Evolutionary conservation across 441 rosid genomes (phyloP), one percentile per base, ranked within the genome.

Genomic region (Pelargonium myrrhifolium): DNA sequence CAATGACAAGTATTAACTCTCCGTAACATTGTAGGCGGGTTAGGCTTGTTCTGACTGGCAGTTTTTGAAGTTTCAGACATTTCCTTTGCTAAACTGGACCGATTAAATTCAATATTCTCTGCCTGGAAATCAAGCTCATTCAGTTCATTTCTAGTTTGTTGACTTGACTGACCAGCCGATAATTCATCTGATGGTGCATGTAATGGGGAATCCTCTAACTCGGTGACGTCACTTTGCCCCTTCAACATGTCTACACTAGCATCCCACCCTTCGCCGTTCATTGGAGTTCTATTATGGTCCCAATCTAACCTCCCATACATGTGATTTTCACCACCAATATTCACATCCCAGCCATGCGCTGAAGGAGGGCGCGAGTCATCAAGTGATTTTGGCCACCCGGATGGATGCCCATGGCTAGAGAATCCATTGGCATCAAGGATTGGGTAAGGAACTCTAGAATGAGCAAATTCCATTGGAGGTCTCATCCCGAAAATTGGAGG

Each of bases 401-500:
- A 60, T 60, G 37, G 64, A 26, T 59, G 63, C 7, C 63, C 63
- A 24, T 59, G 63, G 26, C 37, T 60, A 28, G 35, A 24, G 64
- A 60, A 60, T 31, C 39, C 39, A 12, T 60, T 28, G 0, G 64
- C 7, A 28, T 60, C 64, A 60, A 31, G 39, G 17, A 60, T 60
- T 22, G 35, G 39, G 64, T 60, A 60, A 22, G 64, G 64, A 60
- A 24, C 64, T 60, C 64, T 12, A 22, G n/a, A 3, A 12, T 59
- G 63, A 59, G 28, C 14, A 28, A 22, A 40, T n/a, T 42, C 68
- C 26, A 65, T 65, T 3, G 51, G 28, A 65, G 68, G 56, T 65
- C 68, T 42, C 20, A 65, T 21, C 17, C 68, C 68, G 20, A 65
- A 43, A 9, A 65, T 40, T 12, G 68, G 68, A 8, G 68, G 68